phyloP scores from a whole-genome alignment of 306 rosid genomes.

The Myrica gale region DNA sequence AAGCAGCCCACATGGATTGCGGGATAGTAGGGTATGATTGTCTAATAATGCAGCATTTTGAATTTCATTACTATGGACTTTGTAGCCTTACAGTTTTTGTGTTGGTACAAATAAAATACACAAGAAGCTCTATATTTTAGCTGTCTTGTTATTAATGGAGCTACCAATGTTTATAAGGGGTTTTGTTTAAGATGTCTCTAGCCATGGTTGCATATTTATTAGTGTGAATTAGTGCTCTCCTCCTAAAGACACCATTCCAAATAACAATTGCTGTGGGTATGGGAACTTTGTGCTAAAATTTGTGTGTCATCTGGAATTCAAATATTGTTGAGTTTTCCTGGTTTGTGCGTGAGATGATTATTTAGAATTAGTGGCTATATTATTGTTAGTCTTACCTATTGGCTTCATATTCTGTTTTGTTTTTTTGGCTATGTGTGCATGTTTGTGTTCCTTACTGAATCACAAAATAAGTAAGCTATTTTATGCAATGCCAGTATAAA shows the following conservation, averaged over 20 bases:
- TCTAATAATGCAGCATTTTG: conserved; percentile 18
- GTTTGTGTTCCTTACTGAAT: conserved; percentile 4
- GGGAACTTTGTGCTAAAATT: conserved; percentile 20
- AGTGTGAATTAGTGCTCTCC: conserved; percentile 19
- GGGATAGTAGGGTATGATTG: conserved; percentile 63
- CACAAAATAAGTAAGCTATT: not conserved
- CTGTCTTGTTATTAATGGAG: conserved; percentile 20
- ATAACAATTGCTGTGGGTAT: conserved; percentile 19
- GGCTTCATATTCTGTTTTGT: not conserved
- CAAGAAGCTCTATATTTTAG: not conserved
- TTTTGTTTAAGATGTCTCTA: not conserved
- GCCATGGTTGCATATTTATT: conserved; percentile 7
- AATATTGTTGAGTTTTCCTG: not conserved
- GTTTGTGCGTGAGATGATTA: not conserved
- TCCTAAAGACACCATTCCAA: conserved; percentile 7
- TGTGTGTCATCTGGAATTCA: not conserved
- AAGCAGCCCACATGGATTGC: conserved; percentile 87
- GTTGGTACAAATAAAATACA: conserved; percentile 11
- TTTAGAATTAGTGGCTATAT: not conserved
- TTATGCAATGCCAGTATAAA: not conserved
- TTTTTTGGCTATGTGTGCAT: not conserved
- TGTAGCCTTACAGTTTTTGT: conserved; percentile 8
- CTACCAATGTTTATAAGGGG: conserved; percentile 5
- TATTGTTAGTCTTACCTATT: not conserved
- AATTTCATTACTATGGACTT: conserved; percentile 16